Evolutionary conservation across 2,329 filamentous ascomycete genomes (phyloP), one percentile per base, ranked within the genome.

Genomic region (Hypoxylon sp.): DNA sequence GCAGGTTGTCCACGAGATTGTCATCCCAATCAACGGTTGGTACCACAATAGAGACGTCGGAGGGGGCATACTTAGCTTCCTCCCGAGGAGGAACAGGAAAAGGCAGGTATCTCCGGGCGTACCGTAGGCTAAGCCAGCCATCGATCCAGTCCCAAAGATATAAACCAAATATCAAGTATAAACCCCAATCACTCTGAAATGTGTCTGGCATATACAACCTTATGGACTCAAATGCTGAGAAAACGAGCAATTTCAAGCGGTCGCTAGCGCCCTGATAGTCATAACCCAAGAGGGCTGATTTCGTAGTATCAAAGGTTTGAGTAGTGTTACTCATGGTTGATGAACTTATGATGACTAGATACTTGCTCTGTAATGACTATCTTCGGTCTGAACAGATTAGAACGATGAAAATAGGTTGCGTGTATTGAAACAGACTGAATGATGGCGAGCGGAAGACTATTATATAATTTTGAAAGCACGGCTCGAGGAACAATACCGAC

Each of bases 21-120:
- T 64, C 41, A 2, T 70, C 67, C 8, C 68, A 72, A 32, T 70
- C 48, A 6, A 74, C 61, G 0, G 74, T 75, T 0, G 73, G 70
- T 0, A 75, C 65, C 2, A 76, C 32, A 3, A 76, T 62, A 52
- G 68, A 73, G 1, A 76, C 74, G 22, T 74, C 67, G 6, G n/a
- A 54, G 19, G 41, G 1, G 6, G n/a, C 11, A 26, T 49, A 64
- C 1, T 24, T 44, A 2, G 61, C 62, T 15, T 47, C 4, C 1
- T 55, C 49, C 19, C 20, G 1, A 4, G 20, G 1, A 3, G 68
- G 67, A 1, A 69, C 11, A 1, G 69, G 65, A 20, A 68, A 71
- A 1, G 67, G 67, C 22, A 28, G 26, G 39, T 71, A 71, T 46
- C 28, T 37, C 2, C 43, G 19, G 4, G 62, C 56, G 11, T 59